Evolutionary conservation across 495 filamentous ascomycete species (phyloP).

Genomic region (Penicillium canariense): DNA sequence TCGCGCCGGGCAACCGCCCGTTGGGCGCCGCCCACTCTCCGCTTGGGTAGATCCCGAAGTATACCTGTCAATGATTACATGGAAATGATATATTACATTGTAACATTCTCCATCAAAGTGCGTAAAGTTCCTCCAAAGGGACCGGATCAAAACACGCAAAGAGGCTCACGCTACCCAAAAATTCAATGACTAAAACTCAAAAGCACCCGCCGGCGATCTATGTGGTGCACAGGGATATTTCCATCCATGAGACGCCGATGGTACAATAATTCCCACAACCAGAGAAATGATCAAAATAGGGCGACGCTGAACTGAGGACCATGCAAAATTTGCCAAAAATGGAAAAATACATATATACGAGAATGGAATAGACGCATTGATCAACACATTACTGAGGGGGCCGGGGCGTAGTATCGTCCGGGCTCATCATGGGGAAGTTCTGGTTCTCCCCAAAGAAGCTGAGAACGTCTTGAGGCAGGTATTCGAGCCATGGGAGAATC

Average conservation of each 20-base stretch:
- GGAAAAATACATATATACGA: conserved; percentile 25
- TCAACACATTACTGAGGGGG: conserved; percentile 23
- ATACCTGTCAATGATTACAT: background rate
- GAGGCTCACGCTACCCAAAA: background rate
- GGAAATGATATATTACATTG: background rate
- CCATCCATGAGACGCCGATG: conserved; percentile 6
- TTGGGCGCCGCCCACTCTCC: conserved; percentile 1
- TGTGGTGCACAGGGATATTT: conserved; percentile 1
- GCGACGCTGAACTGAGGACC: conserved; percentile 14
- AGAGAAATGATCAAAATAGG: background rate
- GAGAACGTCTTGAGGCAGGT: conserved; percentile 62
- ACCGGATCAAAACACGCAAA: background rate
- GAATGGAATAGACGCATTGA: background rate
- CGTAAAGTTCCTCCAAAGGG: background rate
- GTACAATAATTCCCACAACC: background rate
- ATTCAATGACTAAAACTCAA: background rate
- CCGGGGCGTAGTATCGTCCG: conserved; percentile 27
- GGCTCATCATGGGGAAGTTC: conserved; percentile 37
- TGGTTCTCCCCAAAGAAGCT: conserved; percentile 52
- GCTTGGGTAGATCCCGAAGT: background rate
- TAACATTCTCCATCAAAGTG: background rate
- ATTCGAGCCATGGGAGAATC: conserved; percentile 68
- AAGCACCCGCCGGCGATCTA: conserved; percentile 4
- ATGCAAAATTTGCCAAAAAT: conserved; percentile 12
- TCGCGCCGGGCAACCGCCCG: conserved; percentile 31